These are phyloP conservation scores for Entomortierella chlamydospora DNA, from an alignment of 192 early-diverging fungal genomes.

Conservation along the genomic window DNA sequence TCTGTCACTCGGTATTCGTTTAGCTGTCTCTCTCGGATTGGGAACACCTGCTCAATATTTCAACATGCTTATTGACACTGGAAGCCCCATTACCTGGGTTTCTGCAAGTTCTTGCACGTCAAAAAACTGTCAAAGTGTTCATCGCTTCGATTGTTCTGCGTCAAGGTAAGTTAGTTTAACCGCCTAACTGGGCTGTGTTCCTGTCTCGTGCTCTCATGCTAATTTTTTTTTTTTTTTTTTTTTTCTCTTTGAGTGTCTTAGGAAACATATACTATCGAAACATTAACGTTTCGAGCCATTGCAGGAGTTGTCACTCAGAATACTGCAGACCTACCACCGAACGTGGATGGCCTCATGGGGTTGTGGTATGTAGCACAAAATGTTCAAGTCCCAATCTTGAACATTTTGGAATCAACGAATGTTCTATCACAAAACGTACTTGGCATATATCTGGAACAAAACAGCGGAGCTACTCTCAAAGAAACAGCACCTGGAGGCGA, in stretches of 20 bases:
- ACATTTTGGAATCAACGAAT: conserved; percentile 17
- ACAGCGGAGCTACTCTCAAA: neutral
- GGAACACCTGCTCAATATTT: conserved; percentile 77
- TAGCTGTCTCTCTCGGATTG: conserved; percentile 58
- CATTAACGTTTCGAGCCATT: conserved; percentile 6
- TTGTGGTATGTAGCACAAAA: conserved; percentile 18
- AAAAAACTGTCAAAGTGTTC: neutral
- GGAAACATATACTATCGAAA: conserved; percentile 35
- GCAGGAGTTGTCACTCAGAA: conserved; percentile 12
- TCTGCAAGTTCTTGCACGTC: conserved; percentile 17
- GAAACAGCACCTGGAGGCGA: conserved; percentile 29
- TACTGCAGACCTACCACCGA: neutral
- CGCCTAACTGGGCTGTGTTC: too few relatives aligned
- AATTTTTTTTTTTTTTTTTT: neutral
- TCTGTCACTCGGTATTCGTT: too few relatives aligned
- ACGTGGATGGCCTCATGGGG: conserved; percentile 45
- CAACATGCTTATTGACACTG: conserved; percentile 77
- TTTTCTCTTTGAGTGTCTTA: neutral
- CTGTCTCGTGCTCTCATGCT: neutral
- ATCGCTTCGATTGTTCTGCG: conserved; percentile 13
- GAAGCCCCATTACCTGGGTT: conserved; percentile 76
- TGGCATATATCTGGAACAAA: conserved; percentile 21
- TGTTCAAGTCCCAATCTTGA: conserved; percentile 22
- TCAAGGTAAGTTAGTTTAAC: conserved; percentile 25
- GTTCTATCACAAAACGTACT: conserved; percentile 21